These are phyloP conservation scores for Erodium chrysanthum DNA, from an alignment of 441 rosid genomes.

Conservation along the genomic window DNA sequence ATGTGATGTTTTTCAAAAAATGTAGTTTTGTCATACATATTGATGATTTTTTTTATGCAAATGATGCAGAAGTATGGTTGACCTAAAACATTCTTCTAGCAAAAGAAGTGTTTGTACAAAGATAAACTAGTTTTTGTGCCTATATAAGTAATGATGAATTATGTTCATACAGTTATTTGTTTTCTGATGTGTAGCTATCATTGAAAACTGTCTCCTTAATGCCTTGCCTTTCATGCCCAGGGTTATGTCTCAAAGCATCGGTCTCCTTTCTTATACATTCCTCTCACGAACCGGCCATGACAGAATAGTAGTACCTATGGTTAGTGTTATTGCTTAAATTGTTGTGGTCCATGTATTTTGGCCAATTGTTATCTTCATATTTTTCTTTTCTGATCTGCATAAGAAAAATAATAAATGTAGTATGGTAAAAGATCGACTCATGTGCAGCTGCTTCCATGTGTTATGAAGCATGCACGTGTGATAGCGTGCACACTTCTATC, in stretches of 20 bases:
- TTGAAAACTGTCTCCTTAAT: slow-evolving; percentile 12
- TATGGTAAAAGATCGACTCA: no score
- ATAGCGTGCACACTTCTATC: not conserved
- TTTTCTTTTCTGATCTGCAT: not conserved
- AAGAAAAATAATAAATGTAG: not conserved
- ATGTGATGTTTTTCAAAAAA: not conserved
- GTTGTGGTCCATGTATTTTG: not conserved
- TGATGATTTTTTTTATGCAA: not conserved
- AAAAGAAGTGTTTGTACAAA: not conserved
- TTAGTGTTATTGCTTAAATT: slow-evolving; percentile 31
- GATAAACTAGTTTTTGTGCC: not conserved
- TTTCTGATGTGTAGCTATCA: not conserved
- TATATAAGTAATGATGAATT: not conserved
- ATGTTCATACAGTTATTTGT: not conserved
- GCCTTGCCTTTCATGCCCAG: slow-evolving; percentile 31
- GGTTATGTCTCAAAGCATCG: slow-evolving; percentile 61
- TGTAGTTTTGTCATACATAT: not conserved
- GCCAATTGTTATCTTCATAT: not conserved
- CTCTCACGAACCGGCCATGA: slow-evolving; percentile 61
- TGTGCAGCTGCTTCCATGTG: not conserved
- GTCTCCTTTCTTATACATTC: slow-evolving; percentile 86
- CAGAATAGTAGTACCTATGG: slow-evolving; percentile 90
- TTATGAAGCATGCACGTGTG: not conserved
- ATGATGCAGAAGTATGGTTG: not conserved
- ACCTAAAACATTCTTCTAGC: not conserved